Conservation (phyloP, 148 eudicot species). For the Camellia japonica region DNA sequence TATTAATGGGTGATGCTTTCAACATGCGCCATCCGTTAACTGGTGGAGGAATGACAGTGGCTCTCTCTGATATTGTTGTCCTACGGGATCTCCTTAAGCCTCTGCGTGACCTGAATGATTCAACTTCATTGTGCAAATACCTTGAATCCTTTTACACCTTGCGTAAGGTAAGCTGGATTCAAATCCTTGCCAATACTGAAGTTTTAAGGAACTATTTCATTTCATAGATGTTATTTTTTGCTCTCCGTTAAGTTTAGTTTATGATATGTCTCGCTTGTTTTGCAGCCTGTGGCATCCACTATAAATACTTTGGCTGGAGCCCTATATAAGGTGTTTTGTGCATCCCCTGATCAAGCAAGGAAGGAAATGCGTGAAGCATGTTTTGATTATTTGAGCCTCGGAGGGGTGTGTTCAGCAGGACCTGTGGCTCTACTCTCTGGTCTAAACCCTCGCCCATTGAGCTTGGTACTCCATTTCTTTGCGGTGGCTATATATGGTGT, state of each 20-base stretch:
- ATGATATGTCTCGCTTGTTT: background rate
- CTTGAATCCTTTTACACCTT: conserved; percentile 72
- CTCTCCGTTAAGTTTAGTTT: background rate
- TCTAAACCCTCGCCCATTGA: conserved; percentile 63
- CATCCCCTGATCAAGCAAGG: conserved; percentile 69
- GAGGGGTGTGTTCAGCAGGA: conserved; percentile 63
- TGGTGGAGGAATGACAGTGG: conserved; percentile 93
- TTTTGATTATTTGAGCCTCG: conserved; percentile 68
- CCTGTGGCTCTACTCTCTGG: conserved; percentile 72
- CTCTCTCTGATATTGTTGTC: conserved; percentile 67
- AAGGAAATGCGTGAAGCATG: conserved; percentile 66
- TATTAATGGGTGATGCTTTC: conserved; percentile 77
- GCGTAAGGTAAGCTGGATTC: conserved; percentile 53
- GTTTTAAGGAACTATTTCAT: background rate
- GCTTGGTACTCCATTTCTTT: conserved; percentile 68
- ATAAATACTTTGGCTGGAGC: conserved; percentile 78
- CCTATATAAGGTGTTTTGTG: conserved; percentile 71
- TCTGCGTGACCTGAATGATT: conserved; percentile 45
- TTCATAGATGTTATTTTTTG: background rate
- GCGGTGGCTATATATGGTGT: conserved; percentile 73
- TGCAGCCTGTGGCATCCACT: conserved; percentile 81
- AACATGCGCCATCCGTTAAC: conserved; percentile 88
- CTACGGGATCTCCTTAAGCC: conserved; percentile 64
- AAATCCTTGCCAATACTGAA: background rate
- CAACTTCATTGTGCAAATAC: conserved; percentile 47